Base-by-base conservation (phyloP, 441 rosid species). In the Syzygium syzygioides region DNA sequence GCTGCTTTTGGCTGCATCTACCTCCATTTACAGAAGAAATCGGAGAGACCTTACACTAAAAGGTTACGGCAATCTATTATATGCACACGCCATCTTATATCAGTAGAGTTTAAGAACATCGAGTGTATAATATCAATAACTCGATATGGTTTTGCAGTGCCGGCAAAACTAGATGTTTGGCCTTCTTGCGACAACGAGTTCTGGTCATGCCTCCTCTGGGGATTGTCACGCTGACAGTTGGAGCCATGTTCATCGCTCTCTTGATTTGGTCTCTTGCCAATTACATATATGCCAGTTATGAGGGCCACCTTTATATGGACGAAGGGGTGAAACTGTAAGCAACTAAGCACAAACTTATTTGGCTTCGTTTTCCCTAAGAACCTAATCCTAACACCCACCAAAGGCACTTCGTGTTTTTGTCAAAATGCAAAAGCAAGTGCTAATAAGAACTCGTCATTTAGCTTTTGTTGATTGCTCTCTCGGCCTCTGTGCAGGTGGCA, bases 131-230 rank as follows among this genome's bases (percentile, higher is more conserved):
- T 54, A 54, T 1, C 56, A 54, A 54, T 54, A 54, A 20, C 56
- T 17, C 56, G 56, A 54, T 54, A 54, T 54, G 56, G 56, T 54
- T 54, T 54, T 86, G 86, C 90, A 92, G 92, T 41, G 55, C 6
- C 30, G 13, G 25, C 18, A 88, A 48, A 37, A 45, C 52, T 23
- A 32, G 89, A 80, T 86, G 25, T 56, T 76, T 89, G 12, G 87
- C 64, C 68, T 89, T 48, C 79, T 89, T 88, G 91, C 89, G 88
- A 86, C 86, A 91, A 34, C 93, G 94, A 37, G 91, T 90, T 56
- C 85, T 94, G 71, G 96, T 94, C 50, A 91, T 92, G 94, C 91
- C 92, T 79, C 94, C 95, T 80, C 87, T 94, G n/a, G 96, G 96
- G 62, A 93, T 94, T 15, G 92, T 94, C 25, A 92, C 93, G 89